Base-by-base conservation (phyloP, 2,329 filamentous ascomycete genomes). In the Fusarium lateritium region DNA sequence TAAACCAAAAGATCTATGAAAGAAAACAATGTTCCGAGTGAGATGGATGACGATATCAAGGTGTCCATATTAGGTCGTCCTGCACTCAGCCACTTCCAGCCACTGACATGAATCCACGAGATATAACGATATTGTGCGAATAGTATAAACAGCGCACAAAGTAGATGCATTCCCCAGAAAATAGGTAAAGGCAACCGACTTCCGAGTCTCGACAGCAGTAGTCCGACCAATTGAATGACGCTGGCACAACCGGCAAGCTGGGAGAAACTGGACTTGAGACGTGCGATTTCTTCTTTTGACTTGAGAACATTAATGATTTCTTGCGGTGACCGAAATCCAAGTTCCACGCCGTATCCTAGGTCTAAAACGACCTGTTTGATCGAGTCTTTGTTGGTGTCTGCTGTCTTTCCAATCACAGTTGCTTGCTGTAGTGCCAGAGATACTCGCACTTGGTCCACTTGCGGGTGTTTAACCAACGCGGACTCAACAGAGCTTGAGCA, bases 271-370 rank as follows among this genome's bases (percentile, higher is more conserved):
- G 45, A 49, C 33, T 49, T 49, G 19, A 49, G 31, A 10, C 19
- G 21, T 4, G 19, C 19, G 34, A 49, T 49, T 15, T 34, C 31
- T 22, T 49, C 19, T 24, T 36, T 36, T 2, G 19, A 24, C 19
- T 34, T 22, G 14, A 49, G 45, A 6, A 49, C 31, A 2, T 33
- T 19, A 2, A 49, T n/a, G 2, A 49, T 17, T 8, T 36, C 45
- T 11, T 36, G 31, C 7, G 45, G 45, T n/a, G 45, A 49, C 15
- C 45, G 28, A 5, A 15, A 31, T 49, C 45, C 45, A 22, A 49
- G 19, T 11, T 49, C 19, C 22, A n/a, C 45, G 10, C 21, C 31
- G 11, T 49, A 49, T 17, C 45, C 45, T 2, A 49, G 15, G 9
- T 49, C 45, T 6, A 28, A 7, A 24, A 49, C 28, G 7, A 49